Evolutionary conservation across 1,139 yeast genomes (phyloP).

Genomic region (Diutina rugosa): DNA sequence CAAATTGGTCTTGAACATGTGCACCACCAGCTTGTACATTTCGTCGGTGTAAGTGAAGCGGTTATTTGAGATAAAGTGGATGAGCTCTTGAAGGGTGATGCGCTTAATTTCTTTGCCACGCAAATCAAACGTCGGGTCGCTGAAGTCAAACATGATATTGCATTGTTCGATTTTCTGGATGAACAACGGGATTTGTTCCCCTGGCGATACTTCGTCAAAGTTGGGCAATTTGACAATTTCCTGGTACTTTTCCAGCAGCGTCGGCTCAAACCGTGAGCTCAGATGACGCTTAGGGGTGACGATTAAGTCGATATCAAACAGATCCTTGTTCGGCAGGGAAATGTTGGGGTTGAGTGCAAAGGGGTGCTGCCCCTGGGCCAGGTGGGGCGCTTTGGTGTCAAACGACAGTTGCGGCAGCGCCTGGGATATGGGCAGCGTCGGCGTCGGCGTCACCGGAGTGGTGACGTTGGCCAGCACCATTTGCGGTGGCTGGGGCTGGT

Average conservation of each 20-base stretch:
- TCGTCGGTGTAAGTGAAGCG: constrained; percentile 81
- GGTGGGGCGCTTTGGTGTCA: constrained; percentile 9
- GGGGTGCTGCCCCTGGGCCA: constrained; percentile 5
- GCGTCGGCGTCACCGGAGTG: constrained; percentile 20
- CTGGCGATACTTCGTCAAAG: constrained; percentile 83
- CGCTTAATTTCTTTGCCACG: constrained; percentile 89
- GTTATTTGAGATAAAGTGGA: constrained; percentile 73
- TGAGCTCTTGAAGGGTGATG: constrained; percentile 74
- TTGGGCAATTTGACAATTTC: constrained; percentile 75
- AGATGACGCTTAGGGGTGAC: constrained; percentile 83
- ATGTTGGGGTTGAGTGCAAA: constrained; percentile 26
- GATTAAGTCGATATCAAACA: constrained; percentile 32
- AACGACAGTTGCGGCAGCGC: constrained; percentile 4
- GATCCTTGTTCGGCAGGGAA: constrained; percentile 30
- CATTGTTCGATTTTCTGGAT: constrained; percentile 88
- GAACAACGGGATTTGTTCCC: constrained; percentile 72
- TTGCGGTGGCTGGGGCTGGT: background rate
- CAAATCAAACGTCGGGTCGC: constrained; percentile 84
- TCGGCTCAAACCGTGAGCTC: constrained; percentile 83
- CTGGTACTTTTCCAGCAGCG: constrained; percentile 44
- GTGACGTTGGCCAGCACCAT: constrained; percentile 7
- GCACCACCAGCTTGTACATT: constrained; percentile 79
- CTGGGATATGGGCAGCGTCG: constrained; percentile 16
- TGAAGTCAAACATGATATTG: constrained; percentile 84
- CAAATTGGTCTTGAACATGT: constrained; percentile 79